Conservation (phyloP, 306 rosid species). For the Myrica gale region DNA sequence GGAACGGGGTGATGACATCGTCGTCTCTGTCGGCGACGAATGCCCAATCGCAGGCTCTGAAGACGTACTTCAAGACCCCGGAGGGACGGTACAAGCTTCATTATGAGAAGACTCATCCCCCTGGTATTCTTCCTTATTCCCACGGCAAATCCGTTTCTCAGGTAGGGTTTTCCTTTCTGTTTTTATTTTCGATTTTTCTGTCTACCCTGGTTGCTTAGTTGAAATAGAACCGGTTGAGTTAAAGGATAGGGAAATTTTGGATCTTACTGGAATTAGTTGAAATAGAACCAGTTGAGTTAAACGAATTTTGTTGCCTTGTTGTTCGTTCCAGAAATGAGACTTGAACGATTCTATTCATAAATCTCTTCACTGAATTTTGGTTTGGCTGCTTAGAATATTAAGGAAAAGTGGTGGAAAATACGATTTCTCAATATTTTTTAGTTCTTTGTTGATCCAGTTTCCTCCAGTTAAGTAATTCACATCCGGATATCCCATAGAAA, state of each 20-base stretch:
- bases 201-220: neutral
- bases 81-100: slow-evolving; percentile 95
- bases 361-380: neutral
- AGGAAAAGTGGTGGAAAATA: neutral
- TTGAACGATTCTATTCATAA: neutral
- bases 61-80: slow-evolving; percentile 93
- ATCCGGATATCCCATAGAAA: neutral
- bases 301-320: neutral
- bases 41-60: slow-evolving; percentile 71
- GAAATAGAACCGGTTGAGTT: neutral
- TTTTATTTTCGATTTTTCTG: slow-evolving; percentile 2
- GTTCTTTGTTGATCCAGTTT: too few relatives aligned
- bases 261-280: neutral
- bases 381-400: neutral
- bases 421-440: neutral
- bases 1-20: slow-evolving; percentile 30
- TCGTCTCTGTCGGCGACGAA: slow-evolving; percentile 44
- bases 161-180: slow-evolving; percentile 37
- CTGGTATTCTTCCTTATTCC: slow-evolving; percentile 79
- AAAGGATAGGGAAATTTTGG: neutral
- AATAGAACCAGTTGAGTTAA: too few relatives aligned
- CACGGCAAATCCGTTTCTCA: slow-evolving; percentile 91
- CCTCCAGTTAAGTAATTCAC: neutral
- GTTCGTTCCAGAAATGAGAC: neutral
- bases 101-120: slow-evolving; percentile 89